Percentiles rank a stretch among this genome's conserved stretches.
These are phyloP conservation scores for Scheffersomyces titani DNA, from an alignment of 1,139 yeast genomes.

Conservation along the genomic window DNA sequence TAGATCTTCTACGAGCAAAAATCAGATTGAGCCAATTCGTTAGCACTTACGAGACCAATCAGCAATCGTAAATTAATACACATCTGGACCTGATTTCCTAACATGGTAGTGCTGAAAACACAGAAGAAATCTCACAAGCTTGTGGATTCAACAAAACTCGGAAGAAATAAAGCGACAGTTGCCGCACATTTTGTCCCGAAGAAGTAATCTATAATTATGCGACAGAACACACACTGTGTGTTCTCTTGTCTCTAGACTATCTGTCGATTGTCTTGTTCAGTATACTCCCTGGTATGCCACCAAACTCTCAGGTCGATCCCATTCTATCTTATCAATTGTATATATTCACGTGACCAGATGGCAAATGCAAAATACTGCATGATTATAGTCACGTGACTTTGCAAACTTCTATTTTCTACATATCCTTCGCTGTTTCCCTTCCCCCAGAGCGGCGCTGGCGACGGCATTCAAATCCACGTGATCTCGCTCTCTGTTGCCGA, in stretches of 20 bases:
- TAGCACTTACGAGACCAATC: neutral
- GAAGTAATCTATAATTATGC: neutral
- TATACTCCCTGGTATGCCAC: neutral
- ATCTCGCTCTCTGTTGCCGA: slow-evolving; percentile 11
- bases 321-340: neutral
- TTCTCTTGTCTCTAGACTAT: slow-evolving; percentile 2
- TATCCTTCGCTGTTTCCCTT: neutral
- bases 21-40: neutral
- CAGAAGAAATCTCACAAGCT: neutral
- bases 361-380: neutral
- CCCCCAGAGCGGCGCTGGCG: slow-evolving; percentile 3
- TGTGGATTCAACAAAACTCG: neutral
- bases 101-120: neutral
- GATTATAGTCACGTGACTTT: neutral
- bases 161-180: neutral
- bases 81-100: neutral
- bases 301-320: neutral
- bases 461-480: neutral
- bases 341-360: slow-evolving; percentile 5
- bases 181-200: neutral
- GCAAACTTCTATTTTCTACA: neutral
- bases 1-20: neutral
- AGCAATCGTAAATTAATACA: neutral
- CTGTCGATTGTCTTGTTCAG: neutral
- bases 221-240: neutral